A percentile compares a stretch with the other conserved stretches of the same genome.
phyloP scores from a whole-genome alignment of 176 grass and related monocot genomes.

The Oryza australiensis region DNA sequence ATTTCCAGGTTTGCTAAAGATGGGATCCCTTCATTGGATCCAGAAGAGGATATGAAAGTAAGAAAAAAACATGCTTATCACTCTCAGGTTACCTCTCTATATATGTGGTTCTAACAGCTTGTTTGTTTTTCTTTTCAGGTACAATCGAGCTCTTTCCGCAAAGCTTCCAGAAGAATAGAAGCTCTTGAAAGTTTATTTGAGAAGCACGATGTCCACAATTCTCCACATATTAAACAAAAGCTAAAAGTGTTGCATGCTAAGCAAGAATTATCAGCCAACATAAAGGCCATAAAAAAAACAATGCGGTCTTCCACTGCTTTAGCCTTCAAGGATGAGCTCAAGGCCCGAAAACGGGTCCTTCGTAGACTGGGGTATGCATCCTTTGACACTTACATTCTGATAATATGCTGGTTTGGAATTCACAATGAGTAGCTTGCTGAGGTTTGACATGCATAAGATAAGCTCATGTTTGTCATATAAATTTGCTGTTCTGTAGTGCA shows the following conservation, averaged over 20 bases:
- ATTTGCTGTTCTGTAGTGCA: not conserved
- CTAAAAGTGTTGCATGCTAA: conserved; percentile 92
- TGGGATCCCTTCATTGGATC: conserved; percentile 90
- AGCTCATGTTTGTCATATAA: conserved; percentile 1
- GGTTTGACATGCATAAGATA: not conserved
- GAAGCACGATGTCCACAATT: conserved; percentile 70
- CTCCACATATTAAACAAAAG: conserved; percentile 75
- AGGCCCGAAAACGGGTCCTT: conserved; percentile 83
- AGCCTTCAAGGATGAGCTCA: conserved; percentile 97
- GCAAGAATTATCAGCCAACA: conserved; percentile 72
- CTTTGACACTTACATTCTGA: not conserved
- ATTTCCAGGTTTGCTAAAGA: conserved; percentile 85
- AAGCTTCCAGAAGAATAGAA: conserved; percentile 83
- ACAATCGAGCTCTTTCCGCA: conserved; percentile 76
- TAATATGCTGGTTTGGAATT: not conserved
- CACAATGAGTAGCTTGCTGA: not conserved
- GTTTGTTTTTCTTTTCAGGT: conserved; percentile 44
- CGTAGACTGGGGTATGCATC: conserved; percentile 70
- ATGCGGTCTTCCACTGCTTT: conserved; percentile 71
- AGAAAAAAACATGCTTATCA: conserved; percentile 36
- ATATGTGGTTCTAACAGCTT: conserved; percentile 18
- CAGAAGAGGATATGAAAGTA: conserved; percentile 98
- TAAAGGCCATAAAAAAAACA: conserved; percentile 90
- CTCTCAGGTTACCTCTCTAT: not conserved
- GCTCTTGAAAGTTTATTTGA: conserved; percentile 91